phyloP scores from a whole-genome alignment of 148 eudicot genomes.

The Camellia lanceoleosa region DNA sequence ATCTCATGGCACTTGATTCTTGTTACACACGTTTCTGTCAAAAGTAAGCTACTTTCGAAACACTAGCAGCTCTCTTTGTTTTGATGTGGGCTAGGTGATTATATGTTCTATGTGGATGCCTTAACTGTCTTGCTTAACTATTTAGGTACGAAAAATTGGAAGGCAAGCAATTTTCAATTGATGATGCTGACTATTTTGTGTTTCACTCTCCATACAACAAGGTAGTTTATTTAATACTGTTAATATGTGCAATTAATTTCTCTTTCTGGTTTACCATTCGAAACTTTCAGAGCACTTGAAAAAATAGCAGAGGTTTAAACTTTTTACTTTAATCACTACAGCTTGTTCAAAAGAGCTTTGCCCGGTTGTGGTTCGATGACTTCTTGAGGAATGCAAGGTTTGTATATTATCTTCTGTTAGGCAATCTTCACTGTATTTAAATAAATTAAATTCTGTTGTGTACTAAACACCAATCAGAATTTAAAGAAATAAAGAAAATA shows the following conservation, averaged over 20 bases:
- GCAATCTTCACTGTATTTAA: no score
- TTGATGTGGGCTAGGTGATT: neutral
- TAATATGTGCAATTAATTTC: neutral
- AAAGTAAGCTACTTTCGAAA: constrained; percentile 48
- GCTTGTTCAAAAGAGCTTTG: constrained; percentile 99
- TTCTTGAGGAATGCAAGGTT: constrained; percentile 84
- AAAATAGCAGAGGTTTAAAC: constrained; percentile 2
- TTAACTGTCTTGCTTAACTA: constrained; percentile 14
- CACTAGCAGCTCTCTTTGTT: neutral
- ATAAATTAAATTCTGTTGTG: no score
- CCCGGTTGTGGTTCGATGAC: constrained; percentile 74
- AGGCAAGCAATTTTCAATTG: constrained; percentile 72
- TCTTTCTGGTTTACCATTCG: constrained; percentile 2
- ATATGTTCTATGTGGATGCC: constrained; percentile 2
- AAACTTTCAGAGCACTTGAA: neutral
- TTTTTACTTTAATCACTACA: constrained; percentile 39
- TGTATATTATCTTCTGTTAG: constrained; percentile 8
- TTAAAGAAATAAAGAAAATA: no score
- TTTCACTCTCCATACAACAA: constrained; percentile 99
- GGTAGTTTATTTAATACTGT: constrained; percentile 35
- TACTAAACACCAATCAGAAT: no score
- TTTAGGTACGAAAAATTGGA: constrained; percentile 80
- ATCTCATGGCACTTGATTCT: constrained; percentile 94
- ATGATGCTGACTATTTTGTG: constrained; percentile 76
- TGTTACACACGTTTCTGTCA: constrained; percentile 73